Evolutionary conservation across 345 rosid species (phyloP).

Genomic region (Corchorus capsularis): DNA sequence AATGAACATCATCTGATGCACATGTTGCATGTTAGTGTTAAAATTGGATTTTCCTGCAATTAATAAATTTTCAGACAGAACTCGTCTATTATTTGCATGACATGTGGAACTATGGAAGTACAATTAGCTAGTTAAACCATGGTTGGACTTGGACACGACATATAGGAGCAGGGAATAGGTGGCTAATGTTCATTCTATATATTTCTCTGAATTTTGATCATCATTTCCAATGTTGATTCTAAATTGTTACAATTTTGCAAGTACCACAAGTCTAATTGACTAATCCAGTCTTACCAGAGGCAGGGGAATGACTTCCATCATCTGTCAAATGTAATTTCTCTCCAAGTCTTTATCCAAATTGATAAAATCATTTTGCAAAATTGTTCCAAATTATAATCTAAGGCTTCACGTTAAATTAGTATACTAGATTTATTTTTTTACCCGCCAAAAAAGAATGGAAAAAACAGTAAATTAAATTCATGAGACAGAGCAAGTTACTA

Average conservation of each 20-base stretch:
- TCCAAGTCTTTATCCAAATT: background rate
- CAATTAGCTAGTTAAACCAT: too few relatives aligned
- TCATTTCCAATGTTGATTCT: background rate
- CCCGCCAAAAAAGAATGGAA: background rate
- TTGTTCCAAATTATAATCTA: background rate
- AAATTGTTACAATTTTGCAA: background rate
- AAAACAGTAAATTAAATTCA: background rate
- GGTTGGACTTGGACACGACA: too few relatives aligned
- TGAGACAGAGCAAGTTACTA: background rate
- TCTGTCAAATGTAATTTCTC: background rate
- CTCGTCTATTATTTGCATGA: too few relatives aligned
- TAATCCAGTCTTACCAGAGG: background rate
- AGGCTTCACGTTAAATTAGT: background rate
- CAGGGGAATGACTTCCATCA: background rate
- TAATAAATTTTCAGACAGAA: too few relatives aligned
- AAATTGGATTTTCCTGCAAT: background rate
- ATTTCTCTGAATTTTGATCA: background rate
- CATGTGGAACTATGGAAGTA: too few relatives aligned
- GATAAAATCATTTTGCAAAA: background rate
- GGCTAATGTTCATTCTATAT: background rate
- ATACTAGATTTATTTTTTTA: background rate
- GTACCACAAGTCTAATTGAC: background rate
- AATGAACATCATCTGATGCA: conserved; percentile 47
- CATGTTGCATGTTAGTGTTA: background rate
- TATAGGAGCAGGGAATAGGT: too few relatives aligned